phyloP scores from a whole-genome alignment of 768 basidiomycete genomes.

The Collybiopsis luxurians region DNA sequence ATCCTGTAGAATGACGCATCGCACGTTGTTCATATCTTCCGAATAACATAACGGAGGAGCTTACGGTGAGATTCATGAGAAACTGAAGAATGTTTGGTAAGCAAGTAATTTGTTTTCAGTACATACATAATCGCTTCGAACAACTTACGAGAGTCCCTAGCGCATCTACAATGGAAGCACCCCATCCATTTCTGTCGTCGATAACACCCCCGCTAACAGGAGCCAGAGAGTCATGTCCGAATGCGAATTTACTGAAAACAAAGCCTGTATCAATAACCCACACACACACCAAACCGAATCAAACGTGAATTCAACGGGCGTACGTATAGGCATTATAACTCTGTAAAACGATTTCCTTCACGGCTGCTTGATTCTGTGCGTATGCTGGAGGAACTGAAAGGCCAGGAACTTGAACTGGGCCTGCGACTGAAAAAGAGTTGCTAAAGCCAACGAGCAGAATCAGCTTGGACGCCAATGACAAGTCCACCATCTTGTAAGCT shows the following conservation, averaged over 20 bases:
- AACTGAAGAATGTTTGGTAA: conserved; percentile 4
- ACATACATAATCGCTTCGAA: too few relatives aligned
- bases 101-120: too few relatives aligned
- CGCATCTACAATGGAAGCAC: conserved; percentile 36
- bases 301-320: neutral
- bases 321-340: conserved; percentile 47
- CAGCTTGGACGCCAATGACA: neutral
- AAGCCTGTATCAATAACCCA: neutral
- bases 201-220: conserved; percentile 12
- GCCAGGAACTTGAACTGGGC: conserved; percentile 33
- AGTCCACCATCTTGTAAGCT: conserved; percentile 1
- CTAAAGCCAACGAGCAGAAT: neutral
- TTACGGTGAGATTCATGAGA: conserved; percentile 39
- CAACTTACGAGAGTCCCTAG: conserved; percentile 48
- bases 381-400: conserved; percentile 36
- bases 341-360: conserved; percentile 36
- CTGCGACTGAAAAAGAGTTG: neutral
- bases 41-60: neutral
- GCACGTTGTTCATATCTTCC: neutral
- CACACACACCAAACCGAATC: neutral
- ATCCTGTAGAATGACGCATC: conserved; percentile 23
- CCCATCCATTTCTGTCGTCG: conserved; percentile 13
- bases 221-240: conserved; percentile 43
- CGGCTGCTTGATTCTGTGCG: conserved; percentile 26
- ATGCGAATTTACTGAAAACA: conserved; percentile 37